Percentiles rank a stretch among this genome's conserved stretches.
phyloP scores from a whole-genome alignment of 2,329 filamentous ascomycete species.

The Trichoderma brevicompactum region DNA sequence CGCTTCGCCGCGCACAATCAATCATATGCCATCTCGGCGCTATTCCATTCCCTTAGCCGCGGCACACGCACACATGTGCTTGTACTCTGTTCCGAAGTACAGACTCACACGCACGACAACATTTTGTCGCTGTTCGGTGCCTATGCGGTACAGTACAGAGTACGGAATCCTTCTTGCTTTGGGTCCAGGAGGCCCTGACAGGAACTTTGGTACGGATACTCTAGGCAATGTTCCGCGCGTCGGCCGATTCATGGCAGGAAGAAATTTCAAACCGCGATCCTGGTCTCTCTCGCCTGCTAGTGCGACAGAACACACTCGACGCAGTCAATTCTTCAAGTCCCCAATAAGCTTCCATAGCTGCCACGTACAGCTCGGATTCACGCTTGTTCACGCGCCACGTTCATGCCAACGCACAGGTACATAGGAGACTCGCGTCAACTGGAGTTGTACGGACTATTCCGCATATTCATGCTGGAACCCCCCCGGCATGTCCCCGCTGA shows the following conservation, averaged over 20 bases:
- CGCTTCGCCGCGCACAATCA: neutral
- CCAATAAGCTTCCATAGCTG: slow-evolving; percentile 9
- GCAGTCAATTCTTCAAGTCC: neutral
- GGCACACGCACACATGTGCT: slow-evolving; percentile 16
- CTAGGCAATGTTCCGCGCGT: neutral
- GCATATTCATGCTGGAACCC: slow-evolving; percentile 1
- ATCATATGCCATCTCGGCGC: neutral
- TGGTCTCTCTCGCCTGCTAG: neutral
- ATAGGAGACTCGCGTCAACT: neutral
- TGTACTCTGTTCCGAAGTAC: neutral
- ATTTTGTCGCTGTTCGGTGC: no score
- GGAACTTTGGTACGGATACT: neutral
- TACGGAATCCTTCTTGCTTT: neutral
- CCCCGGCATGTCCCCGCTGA: neutral
- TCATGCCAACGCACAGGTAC: slow-evolving; percentile 8
- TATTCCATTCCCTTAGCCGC: slow-evolving; percentile 5
- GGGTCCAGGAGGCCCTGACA: neutral
- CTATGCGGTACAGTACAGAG: neutral
- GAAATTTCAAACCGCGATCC: neutral
- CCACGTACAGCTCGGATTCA: neutral
- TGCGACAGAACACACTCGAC: neutral
- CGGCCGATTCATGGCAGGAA: neutral
- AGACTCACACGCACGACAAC: neutral
- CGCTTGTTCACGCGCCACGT: slow-evolving; percentile 4
- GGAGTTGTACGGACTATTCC: neutral